Conservation (phyloP, 2,329 filamentous ascomycete species). For the Penicillium sp. region DNA sequence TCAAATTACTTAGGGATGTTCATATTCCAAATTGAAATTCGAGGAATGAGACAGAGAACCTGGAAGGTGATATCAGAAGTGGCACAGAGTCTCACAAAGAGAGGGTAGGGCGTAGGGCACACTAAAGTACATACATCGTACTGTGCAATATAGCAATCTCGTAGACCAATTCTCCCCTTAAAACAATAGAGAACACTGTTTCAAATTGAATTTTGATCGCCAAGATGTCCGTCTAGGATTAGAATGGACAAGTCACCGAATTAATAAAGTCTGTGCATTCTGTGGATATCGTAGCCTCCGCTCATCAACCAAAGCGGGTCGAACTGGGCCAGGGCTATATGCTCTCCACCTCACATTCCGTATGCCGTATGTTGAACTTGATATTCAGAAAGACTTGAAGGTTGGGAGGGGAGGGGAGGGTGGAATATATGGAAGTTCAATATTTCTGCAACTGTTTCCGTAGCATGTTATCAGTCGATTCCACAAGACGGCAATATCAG, state of each 20-base stretch:
- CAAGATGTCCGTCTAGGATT: conserved; percentile 6
- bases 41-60: neutral
- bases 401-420: too few relatives aligned
- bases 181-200: neutral
- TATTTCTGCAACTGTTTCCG: neutral
- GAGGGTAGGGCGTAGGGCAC: neutral
- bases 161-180: neutral
- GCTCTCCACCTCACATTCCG: conserved; percentile 1
- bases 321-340: neutral
- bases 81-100: neutral
- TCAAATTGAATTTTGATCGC: conserved; percentile 5
- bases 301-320: conserved; percentile 1
- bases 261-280: conserved; percentile 2
- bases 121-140: neutral
- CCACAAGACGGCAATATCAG: neutral
- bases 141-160: neutral
- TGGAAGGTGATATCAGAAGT: neutral
- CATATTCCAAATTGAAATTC: neutral
- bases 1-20: neutral
- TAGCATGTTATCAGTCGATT: neutral
- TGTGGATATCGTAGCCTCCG: conserved; percentile 4
- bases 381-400: neutral
- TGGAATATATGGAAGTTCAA: neutral
- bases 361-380: neutral
- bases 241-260: conserved; percentile 6